These are phyloP conservation scores for Apiospora arundinis DNA, from an alignment of 2,329 filamentous ascomycete species.

Conservation along the genomic window DNA sequence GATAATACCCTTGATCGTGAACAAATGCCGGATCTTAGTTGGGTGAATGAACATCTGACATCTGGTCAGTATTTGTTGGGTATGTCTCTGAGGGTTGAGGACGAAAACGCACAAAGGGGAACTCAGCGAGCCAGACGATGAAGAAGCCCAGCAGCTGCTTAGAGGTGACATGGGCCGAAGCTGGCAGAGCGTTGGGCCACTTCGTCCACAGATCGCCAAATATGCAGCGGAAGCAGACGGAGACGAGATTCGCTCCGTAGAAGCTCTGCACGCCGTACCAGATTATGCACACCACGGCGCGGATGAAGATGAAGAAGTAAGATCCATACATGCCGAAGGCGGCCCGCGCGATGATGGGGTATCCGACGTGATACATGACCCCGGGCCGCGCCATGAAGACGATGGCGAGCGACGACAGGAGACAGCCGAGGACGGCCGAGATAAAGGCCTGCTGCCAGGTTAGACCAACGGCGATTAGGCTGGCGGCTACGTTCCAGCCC, in stretches of 20 bases:
- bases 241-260: constrained; percentile 35
- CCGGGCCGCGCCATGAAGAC: constrained; percentile 38
- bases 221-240: constrained; percentile 39
- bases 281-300: constrained; percentile 40
- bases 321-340: constrained; percentile 51
- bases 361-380: constrained; percentile 37
- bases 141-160: constrained; percentile 46
- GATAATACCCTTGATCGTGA: constrained; percentile 43
- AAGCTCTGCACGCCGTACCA: constrained; percentile 33
- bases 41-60: constrained; percentile 42
- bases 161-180: constrained; percentile 41
- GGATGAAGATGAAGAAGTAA: constrained; percentile 47
- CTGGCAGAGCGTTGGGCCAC: constrained; percentile 41
- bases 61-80: background rate
- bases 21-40: constrained; percentile 43
- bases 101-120: constrained; percentile 41
- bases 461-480: constrained; percentile 37
- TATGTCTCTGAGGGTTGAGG: background rate
- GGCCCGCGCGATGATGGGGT: constrained; percentile 45
- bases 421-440: constrained; percentile 34
- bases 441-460: constrained; percentile 39
- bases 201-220: constrained; percentile 42
- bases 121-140: constrained; percentile 45
- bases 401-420: constrained; percentile 34
- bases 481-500: constrained; percentile 39